Percentiles rank a stretch among this genome's conserved stretches.
Conservation (phyloP, 1,284 basidiomycete genomes). For the Mycosarcoma maydis region DNA sequence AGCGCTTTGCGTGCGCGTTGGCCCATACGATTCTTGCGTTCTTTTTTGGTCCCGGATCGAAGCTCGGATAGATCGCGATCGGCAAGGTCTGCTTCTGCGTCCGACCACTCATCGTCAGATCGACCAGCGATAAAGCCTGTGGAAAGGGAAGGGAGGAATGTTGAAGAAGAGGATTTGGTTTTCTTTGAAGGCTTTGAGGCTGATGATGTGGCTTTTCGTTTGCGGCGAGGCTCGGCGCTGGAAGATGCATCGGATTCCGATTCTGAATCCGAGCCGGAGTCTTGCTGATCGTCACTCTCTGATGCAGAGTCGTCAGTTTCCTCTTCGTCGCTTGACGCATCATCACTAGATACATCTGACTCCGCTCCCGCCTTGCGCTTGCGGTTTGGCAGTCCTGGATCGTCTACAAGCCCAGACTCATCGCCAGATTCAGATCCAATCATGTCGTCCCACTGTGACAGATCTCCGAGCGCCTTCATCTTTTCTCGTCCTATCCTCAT, state of each 20-base stretch:
- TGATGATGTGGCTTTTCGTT: conserved; percentile 13
- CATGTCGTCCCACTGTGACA: conserved; percentile 48
- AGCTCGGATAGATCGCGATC: conserved; percentile 69
- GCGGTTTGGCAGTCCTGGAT: neutral
- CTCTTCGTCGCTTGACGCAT: conserved; percentile 34
- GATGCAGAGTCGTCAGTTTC: conserved; percentile 25
- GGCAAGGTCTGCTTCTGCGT: conserved; percentile 76
- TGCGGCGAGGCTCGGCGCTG: conserved; percentile 1
- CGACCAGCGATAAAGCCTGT: conserved; percentile 81
- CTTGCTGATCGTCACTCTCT: too few relatives aligned
- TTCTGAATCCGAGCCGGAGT: conserved; percentile 40
- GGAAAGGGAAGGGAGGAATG: conserved; percentile 86
- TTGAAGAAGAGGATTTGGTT: conserved; percentile 69
- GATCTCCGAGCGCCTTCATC: conserved; percentile 44
- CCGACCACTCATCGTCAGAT: conserved; percentile 76
- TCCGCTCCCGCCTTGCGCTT: neutral
- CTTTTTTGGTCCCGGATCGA: conserved; percentile 37
- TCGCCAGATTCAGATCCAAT: conserved; percentile 37
- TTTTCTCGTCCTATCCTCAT: conserved; percentile 34
- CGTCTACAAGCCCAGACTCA: conserved; percentile 13
- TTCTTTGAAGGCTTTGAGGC: conserved; percentile 11
- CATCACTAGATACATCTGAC: conserved; percentile 15
- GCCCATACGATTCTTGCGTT: conserved; percentile 86
- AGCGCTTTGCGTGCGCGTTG: conserved; percentile 92
- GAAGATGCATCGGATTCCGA: conserved; percentile 4